Evolutionary conservation across 2,329 filamentous ascomycete genomes (phyloP).

Genomic region (Ophiosphaerella narmari): DNA sequence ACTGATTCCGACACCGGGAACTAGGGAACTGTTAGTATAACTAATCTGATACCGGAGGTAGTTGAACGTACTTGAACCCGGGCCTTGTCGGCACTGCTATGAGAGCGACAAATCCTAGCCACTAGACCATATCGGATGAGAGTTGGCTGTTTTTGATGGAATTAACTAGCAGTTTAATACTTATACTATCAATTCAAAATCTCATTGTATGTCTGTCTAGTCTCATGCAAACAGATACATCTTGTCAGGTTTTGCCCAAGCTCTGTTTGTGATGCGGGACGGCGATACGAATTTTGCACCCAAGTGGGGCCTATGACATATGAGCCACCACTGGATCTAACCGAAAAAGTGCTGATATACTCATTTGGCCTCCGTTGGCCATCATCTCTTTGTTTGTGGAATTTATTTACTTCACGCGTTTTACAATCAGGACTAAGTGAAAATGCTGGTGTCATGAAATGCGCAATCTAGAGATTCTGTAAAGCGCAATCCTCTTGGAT

Average conservation of each 20-base stretch:
- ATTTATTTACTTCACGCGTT: no score
- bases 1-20: constrained; percentile 41
- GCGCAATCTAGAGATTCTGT: no score
- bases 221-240: no score
- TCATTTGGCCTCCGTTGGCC: no score
- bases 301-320: constrained; percentile 1
- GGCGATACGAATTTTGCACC: not conserved
- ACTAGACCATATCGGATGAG: constrained; percentile 28
- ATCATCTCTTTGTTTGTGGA: not conserved
- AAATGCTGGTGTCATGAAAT: no score
- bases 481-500: no score
- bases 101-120: constrained; percentile 46
- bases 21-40: no score
- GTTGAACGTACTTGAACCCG: constrained; percentile 28
- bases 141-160: not conserved
- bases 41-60: no score
- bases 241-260: no score
- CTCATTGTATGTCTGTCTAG: not conserved
- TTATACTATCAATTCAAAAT: not conserved
- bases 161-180: not conserved
- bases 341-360: not conserved
- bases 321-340: not conserved
- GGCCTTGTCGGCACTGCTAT: constrained; percentile 41
- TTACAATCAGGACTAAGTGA: no score
- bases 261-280: no score